Evolutionary conservation across 2,329 filamentous ascomycete genomes (phyloP).

Genomic region (Nannizziopsis arthrosporioides): DNA sequence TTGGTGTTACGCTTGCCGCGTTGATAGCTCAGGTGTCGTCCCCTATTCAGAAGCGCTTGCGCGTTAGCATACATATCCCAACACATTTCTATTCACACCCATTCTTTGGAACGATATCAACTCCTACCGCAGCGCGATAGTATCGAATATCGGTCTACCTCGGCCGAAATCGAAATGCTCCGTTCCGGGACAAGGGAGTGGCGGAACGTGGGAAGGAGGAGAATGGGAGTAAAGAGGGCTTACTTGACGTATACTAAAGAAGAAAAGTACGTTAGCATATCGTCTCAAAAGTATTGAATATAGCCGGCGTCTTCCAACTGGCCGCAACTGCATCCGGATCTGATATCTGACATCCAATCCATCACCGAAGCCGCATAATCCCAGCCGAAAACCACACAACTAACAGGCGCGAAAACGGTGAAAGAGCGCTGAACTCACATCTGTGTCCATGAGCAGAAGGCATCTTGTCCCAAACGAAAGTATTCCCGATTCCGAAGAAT

Average conservation of each 20-base stretch:
- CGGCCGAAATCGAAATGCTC: background rate
- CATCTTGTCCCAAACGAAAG: slow-evolving; percentile 56
- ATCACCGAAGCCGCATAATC: slow-evolving; percentile 6
- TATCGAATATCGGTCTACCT: background rate
- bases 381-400: background rate
- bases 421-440: slow-evolving; percentile 47
- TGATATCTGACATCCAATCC: too few species aligned
- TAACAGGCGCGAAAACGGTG: background rate
- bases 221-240: slow-evolving; percentile 40
- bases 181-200: background rate
- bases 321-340: background rate
- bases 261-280: slow-evolving; percentile 23
- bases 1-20: slow-evolving; percentile 85
- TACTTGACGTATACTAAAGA: slow-evolving; percentile 75
- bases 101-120: too few species aligned
- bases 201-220: background rate
- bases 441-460: slow-evolving; percentile 78
- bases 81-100: background rate
- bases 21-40: slow-evolving; percentile 97
- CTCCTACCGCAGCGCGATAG: too few species aligned
- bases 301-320: too few species aligned
- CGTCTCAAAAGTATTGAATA: background rate
- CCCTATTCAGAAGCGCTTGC: slow-evolving; percentile 46
- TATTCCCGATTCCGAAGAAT: background rate
- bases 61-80: slow-evolving; percentile 12